phyloP scores from a whole-genome alignment of 805 yeast genomes.

The Spathaspora sp. region DNA sequence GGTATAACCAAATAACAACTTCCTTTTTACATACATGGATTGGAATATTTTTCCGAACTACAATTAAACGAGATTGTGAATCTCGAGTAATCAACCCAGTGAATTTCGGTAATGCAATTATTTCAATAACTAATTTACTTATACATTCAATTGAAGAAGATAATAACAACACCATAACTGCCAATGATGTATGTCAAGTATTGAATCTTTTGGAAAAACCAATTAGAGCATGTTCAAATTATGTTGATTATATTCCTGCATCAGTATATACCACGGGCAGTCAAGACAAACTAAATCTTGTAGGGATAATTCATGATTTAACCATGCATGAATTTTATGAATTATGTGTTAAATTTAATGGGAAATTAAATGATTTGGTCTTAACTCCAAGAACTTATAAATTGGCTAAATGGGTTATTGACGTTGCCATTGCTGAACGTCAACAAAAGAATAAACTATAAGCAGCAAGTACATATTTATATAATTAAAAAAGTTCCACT shows the following conservation, averaged over 20 bases:
- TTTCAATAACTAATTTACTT: constrained; percentile 55
- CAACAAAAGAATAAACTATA: constrained; percentile 6
- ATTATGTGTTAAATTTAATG: constrained; percentile 61
- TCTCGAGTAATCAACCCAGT: constrained; percentile 58
- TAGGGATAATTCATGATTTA: constrained; percentile 58
- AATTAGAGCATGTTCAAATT: constrained; percentile 39
- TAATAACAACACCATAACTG: constrained; percentile 49
- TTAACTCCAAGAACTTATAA: constrained; percentile 61
- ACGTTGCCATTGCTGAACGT: constrained; percentile 52
- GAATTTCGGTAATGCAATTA: constrained; percentile 58
- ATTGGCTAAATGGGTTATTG: constrained; percentile 71
- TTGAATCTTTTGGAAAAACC: constrained; percentile 59
- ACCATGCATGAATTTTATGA: constrained; percentile 62
- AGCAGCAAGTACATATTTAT: background rate
- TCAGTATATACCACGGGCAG: constrained; percentile 46
- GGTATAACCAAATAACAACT: background rate
- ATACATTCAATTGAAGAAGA: constrained; percentile 65
- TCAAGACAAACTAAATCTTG: constrained; percentile 32
- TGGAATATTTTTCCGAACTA: constrained; percentile 34
- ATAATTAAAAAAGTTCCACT: background rate
- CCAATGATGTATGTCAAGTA: constrained; percentile 53
- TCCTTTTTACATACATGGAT: constrained; percentile 26
- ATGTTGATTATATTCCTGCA: constrained; percentile 37
- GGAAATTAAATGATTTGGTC: constrained; percentile 59
- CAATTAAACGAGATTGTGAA: constrained; percentile 52